phyloP scores from a whole-genome alignment of 306 rosid species.

The Pueraria montana region DNA sequence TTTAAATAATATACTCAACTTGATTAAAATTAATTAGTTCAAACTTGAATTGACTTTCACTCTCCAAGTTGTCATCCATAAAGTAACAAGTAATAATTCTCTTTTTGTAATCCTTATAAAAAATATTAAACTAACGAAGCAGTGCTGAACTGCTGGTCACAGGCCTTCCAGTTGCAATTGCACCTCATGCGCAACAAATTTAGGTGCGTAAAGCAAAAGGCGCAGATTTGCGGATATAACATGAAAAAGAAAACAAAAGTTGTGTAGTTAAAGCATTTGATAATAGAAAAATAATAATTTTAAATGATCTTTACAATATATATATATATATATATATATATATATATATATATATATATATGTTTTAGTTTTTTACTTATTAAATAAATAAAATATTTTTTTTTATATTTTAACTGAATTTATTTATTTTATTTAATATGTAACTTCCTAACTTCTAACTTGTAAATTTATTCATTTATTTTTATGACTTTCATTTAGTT shows the following conservation, averaged over 20 bases:
- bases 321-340: too few relatives aligned
- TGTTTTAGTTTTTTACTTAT: not conserved
- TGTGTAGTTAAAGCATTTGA: not conserved
- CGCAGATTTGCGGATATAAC: not conserved
- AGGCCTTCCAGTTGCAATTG: not conserved
- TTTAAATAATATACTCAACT: not conserved
- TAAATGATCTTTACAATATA: too few relatives aligned
- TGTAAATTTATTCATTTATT: too few relatives aligned
- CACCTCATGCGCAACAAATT: slow-evolving; percentile 9
- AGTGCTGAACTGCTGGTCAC: not conserved
- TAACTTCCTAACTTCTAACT: too few relatives aligned
- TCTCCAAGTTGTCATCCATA: not conserved
- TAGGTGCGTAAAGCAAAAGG: not conserved
- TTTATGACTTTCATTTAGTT: too few relatives aligned
- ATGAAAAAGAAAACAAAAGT: not conserved
- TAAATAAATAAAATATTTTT: not conserved
- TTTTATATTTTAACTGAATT: too few relatives aligned
- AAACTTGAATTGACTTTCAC: not conserved
- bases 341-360: too few relatives aligned
- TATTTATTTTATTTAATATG: too few relatives aligned
- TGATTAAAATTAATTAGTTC: not conserved
- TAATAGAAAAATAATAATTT: too few relatives aligned
- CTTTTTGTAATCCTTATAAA: not conserved
- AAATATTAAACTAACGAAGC: not conserved
- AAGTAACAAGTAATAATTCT: not conserved